Evolutionary conservation across 306 rosid species (phyloP), one percentile per base, ranked within the genome.

Genomic region (Rubus idaeus): DNA sequence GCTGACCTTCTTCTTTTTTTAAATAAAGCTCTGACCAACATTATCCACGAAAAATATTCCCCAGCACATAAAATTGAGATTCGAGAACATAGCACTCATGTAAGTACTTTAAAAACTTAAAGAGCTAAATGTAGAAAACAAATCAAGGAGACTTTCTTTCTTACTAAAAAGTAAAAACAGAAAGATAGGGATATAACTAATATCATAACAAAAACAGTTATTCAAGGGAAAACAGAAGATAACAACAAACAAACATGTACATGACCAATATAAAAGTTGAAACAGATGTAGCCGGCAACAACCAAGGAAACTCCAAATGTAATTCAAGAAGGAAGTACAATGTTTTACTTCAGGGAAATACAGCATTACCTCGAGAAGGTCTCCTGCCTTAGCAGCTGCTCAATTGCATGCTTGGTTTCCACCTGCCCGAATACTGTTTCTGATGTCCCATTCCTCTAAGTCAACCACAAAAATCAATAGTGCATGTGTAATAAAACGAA

Each of bases 301-400:
- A 57, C 77, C 47, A 30, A n/a, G 21, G 41, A 47, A 60, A 77
- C 72, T 58, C 68, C 57, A 68, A 71, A 80, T 40, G 14, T 37
- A 71, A 52, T 6, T 18, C n/a, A 39, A 18, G 72, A 11, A 3
- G 42, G 72, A 11, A 3, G 42, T 13, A 57, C 23, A 57, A 42
- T 18, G 56, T 13, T 21, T 72, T 30, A 16, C 37, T 63, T 44
- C 35, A 44, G 18, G 13, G 17, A 74, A 46, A 8, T 23, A 64
- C 58, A 45, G 44, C 21, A 41, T 70, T 83, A 96, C 99, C 99
- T 91, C 8, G 97, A 88, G 89, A 92, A 96, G 70, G 93, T 88
- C 84, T 91, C 97, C 78, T 84, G 87, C 94, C 81, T 81, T 62
- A 96, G 79, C 70, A 91, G 88, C 83, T 83, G 87, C 78, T 89